Percentiles rank a stretch among this genome's conserved stretches.
phyloP scores from a whole-genome alignment of 371 early-diverging fungal species.

The Mucor sp. region DNA sequence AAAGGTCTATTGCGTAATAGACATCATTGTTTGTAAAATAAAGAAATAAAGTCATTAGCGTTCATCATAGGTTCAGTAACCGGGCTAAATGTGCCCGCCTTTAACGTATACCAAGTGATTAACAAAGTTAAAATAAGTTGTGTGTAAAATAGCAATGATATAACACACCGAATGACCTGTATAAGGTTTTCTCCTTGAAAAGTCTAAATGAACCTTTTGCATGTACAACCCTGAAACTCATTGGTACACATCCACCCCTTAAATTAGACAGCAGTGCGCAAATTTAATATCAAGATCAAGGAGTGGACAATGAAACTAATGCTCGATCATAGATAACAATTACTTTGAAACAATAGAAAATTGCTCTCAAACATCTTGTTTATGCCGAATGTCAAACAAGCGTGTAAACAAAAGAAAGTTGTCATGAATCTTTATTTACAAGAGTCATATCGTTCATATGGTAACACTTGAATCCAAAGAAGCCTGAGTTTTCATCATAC shows the following conservation, averaged over 20 bases:
- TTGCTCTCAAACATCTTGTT: neutral
- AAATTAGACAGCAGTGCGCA: neutral
- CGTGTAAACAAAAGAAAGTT: neutral
- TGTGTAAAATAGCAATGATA: neutral
- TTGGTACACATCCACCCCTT: no score
- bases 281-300: neutral
- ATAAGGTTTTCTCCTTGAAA: neutral
- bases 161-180: neutral
- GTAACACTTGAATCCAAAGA: constrained; percentile 1
- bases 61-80: neutral
- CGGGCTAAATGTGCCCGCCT: neutral
- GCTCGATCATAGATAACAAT: neutral
- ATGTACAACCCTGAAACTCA: neutral
- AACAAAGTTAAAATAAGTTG: neutral
- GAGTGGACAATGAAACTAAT: neutral
- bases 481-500: neutral
- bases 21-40: neutral
- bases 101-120: neutral
- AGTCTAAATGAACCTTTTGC: neutral
- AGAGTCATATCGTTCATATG: neutral
- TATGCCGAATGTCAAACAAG: neutral
- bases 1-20: neutral
- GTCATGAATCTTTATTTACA: neutral
- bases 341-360: neutral
- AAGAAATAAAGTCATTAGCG: neutral